Evolutionary conservation across 1,139 yeast genomes (phyloP), one percentile per base, ranked within the genome.

Genomic region (Saccharomyces hybrid): DNA sequence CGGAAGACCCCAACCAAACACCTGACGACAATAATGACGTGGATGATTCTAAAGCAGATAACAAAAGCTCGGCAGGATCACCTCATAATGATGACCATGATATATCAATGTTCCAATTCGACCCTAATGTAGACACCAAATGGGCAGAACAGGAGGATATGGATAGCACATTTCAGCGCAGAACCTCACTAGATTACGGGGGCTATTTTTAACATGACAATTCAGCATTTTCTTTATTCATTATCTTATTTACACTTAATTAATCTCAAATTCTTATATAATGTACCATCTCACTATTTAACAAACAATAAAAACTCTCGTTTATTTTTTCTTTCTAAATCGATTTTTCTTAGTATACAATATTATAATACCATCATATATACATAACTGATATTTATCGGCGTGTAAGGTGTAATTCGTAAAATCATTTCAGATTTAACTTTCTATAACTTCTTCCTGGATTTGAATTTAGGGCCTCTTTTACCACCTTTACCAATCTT

Each of bases 111-210:
- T 50, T 42, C 9, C 52, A 50, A n/a, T 47, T 64, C 25, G 60
- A 59, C 31, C 38, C 54, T 5, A 48, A 58, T 31, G 51, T 54
- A n/a, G 58, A 62, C 50, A 54, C 62, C 4, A 60, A 62, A 29
- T 62, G 65, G 42, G 63, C 60, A 28, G 71, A 67, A 53, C 52
- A 62, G 49, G 68, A 63, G 50, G 70, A 67, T 51, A 65, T 67
- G 69, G 66, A 67, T 29, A 62, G 62, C 49, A 64, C 70, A 4
- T 68, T 68, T 50, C 70, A 66, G 57, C 60, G 71, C 53, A 62
- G 70, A 51, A 67, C 63, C 29, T 68, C 70, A 1, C 49, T 68
- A 44, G 69, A 66, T 50, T 64, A 58, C 41, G 65, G 59, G 27
- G 56, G 57, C 25, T 38, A 38, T 11, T 38, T 38, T 38, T 38